Evolutionary conservation across 345 rosid genomes (phyloP).

Genomic region (Camelina hispida): DNA sequence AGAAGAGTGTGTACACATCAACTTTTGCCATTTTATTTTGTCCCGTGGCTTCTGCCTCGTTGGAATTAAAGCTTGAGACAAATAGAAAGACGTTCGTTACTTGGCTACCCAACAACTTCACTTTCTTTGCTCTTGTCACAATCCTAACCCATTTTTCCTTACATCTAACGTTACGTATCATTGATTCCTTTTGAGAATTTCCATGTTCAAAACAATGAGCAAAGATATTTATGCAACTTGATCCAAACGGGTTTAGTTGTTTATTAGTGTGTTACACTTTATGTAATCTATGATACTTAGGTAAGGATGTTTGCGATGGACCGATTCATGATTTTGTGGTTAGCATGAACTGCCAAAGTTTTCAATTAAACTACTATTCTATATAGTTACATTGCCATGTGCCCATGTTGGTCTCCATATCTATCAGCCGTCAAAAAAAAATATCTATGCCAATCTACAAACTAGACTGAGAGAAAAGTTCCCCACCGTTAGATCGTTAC

Average conservation of each 20-base stretch:
- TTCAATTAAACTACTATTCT: neutral
- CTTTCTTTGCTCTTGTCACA: conserved; percentile 48
- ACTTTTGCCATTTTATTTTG: conserved; percentile 39
- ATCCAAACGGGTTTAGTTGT: conserved; percentile 1
- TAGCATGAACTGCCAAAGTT: conserved; percentile 8
- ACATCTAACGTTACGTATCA: conserved; percentile 32
- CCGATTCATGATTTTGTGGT: neutral
- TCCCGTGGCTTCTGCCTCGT: conserved; percentile 26
- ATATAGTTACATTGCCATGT: neutral
- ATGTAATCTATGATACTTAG: neutral
- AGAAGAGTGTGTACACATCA: conserved; percentile 37
- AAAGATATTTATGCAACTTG: neutral
- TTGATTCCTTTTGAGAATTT: conserved; percentile 26
- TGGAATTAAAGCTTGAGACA: conserved; percentile 43
- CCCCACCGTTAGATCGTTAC: conserved; percentile 35
- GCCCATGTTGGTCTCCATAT: neutral
- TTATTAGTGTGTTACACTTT: neutral
- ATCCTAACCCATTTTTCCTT: conserved; percentile 33
- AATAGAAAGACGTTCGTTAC: conserved; percentile 37
- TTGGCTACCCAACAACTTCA: conserved; percentile 43
- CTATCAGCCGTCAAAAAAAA: neutral
- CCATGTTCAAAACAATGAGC: conserved; percentile 12
- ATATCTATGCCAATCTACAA: neutral
- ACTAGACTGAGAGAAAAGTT: conserved; percentile 22
- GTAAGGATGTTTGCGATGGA: neutral